Conservation (phyloP, 352 stramenopile genomes). For the Phytophthora pistaciae region DNA sequence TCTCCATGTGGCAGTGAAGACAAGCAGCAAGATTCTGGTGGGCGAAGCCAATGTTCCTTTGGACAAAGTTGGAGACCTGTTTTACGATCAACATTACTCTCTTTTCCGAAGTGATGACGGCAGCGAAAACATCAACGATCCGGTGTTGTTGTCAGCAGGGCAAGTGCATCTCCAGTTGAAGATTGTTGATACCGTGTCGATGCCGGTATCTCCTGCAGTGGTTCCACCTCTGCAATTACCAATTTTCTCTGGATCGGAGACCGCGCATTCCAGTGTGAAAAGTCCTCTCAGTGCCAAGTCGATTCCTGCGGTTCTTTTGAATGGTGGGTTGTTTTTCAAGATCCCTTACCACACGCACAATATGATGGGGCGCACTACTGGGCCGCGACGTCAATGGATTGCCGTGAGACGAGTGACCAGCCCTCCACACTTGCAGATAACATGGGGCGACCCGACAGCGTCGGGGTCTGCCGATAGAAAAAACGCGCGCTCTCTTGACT, state of each 20-base stretch:
- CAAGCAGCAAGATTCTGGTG: conserved; percentile 71
- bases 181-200: conserved; percentile 47
- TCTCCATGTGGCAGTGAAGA: conserved; percentile 68
- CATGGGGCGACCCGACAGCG: conserved; percentile 74
- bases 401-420: conserved; percentile 34
- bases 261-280: conserved; percentile 6
- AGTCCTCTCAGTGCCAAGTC: conserved; percentile 14
- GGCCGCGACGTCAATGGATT: conserved; percentile 73
- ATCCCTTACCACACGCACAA: conserved; percentile 75
- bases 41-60: conserved; percentile 65
- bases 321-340: conserved; percentile 81
- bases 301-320: conserved; percentile 56
- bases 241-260: conserved; percentile 16
- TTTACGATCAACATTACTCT: conserved; percentile 77
- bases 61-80: conserved; percentile 45
- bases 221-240: conserved; percentile 44
- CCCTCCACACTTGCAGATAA: conserved; percentile 54
- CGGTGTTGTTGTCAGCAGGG: conserved; percentile 39
- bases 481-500: conserved; percentile 42
- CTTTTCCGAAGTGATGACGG: conserved; percentile 44
- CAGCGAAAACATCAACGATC: conserved; percentile 15
- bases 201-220: conserved; percentile 7
- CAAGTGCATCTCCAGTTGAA: conserved; percentile 79
- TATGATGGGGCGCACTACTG: conserved; percentile 41
- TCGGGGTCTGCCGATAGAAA: conserved; percentile 44